A percentile compares a stretch with the other conserved stretches of the same genome.
phyloP scores from a whole-genome alignment of 2,329 filamentous ascomycete genomes.

The Xylaria polymorpha region DNA sequence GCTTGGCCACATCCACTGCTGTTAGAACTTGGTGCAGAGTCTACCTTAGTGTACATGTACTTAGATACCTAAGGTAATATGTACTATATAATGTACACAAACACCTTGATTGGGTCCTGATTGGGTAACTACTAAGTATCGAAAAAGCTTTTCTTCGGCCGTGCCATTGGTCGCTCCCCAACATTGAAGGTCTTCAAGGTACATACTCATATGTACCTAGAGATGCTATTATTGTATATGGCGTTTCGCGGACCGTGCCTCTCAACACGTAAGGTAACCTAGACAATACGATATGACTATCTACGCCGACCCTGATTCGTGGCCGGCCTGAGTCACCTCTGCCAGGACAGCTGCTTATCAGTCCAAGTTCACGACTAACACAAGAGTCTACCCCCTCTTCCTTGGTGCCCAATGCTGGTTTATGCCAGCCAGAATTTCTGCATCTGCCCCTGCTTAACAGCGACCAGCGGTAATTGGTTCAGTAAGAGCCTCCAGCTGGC shows the following conservation, averaged over 20 bases:
- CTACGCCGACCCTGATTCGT: slow-evolving; percentile 1
- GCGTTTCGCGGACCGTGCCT: not conserved
- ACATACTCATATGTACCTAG: not conserved
- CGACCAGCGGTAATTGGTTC: slow-evolving; percentile 21
- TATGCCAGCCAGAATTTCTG: slow-evolving; percentile 19
- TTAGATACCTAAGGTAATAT: slow-evolving; percentile 5
- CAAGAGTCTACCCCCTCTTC: slow-evolving; percentile 21
- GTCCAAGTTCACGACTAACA: slow-evolving; percentile 4
- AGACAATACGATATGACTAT: not conserved
- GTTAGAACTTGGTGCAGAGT: not conserved
- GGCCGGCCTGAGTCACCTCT: slow-evolving; percentile 31
- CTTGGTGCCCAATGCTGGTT: slow-evolving; percentile 39
- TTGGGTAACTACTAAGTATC: not conserved
- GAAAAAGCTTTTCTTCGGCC: not conserved
- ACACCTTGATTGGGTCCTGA: not conserved
- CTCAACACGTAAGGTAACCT: not conserved
- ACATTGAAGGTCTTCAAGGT: no score
- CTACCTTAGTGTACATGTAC: not conserved
- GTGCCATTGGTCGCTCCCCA: not conserved
- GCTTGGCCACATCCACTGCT: slow-evolving; percentile 18
- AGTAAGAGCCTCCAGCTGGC: slow-evolving; percentile 26
- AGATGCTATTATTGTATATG: not conserved
- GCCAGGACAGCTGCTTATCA: slow-evolving; percentile 14
- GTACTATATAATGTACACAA: not conserved
- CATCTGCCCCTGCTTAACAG: slow-evolving; percentile 11